phyloP scores from a whole-genome alignment of 257 asterid genomes.

The Haberlea rhodopensis region DNA sequence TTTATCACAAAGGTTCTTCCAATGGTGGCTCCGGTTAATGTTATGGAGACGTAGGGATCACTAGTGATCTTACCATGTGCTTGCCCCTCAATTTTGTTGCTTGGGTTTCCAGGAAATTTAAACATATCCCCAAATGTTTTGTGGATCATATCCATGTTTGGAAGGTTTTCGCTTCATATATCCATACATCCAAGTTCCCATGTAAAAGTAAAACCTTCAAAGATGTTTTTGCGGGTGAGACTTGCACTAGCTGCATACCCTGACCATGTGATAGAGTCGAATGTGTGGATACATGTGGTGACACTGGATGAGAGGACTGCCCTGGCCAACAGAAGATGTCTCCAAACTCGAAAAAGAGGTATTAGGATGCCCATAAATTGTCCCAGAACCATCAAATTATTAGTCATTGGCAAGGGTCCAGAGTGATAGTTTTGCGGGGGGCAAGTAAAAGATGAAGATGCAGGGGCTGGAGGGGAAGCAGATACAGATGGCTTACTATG shows the following conservation, averaged over 20 bases:
- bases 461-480: constrained; percentile 54
- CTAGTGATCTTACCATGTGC: constrained; percentile 74
- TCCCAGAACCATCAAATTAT: constrained; percentile 39
- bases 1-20: constrained; percentile 87
- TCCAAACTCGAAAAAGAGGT: constrained; percentile 63
- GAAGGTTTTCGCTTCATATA: constrained; percentile 90
- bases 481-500: constrained; percentile 39
- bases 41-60: constrained; percentile 83
- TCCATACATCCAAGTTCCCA: constrained; percentile 86
- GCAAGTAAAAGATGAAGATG: constrained; percentile 27
- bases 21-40: constrained; percentile 60
- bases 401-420: constrained; percentile 46
- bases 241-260: constrained; percentile 59
- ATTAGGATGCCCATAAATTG: constrained; percentile 42
- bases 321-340: constrained; percentile 31
- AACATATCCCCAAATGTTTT: constrained; percentile 86
- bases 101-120: constrained; percentile 69
- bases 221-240: constrained; percentile 52
- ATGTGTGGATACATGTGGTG: constrained; percentile 27
- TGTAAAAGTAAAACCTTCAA: constrained; percentile 72
- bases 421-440: constrained; percentile 50
- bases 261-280: constrained; percentile 30
- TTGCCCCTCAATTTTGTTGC: constrained; percentile 79
- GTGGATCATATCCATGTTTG: constrained; percentile 99
- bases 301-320: constrained; percentile 28